Evolutionary conservation across 805 yeast species (phyloP), one percentile per base, ranked within the genome.

Genomic region (Cyberlindnera saturnus): DNA sequence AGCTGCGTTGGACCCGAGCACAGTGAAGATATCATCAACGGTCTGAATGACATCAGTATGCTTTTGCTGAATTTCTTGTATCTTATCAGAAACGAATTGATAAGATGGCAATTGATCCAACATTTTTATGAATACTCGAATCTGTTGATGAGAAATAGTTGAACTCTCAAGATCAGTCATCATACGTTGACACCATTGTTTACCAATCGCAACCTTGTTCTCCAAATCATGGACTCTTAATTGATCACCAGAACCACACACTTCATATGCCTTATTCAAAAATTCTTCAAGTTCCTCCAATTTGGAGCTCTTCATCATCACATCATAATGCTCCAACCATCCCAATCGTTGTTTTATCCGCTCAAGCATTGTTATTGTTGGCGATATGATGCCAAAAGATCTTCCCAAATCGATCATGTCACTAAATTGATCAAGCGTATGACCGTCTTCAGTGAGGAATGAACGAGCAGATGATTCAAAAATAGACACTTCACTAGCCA

Each of bases 401-500:
- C 69, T 66, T 2, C 90, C 91, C 32, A 77, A 59, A 36, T 69
- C 73, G 19, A 81, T 72, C 57, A 82, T 58, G 34, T 75, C 79
- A 32, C 68, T 62, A 39, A 78, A 69, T 20, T 81, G 84, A 14
- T 65, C 67, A 7, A 66, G 41, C 0, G 55, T 34, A 17, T 65
- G 67, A 13, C 45, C 52, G 18, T 57, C 60, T 6, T 56, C 59
- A 3, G 34, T n/a, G 3, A 76, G 52, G 15, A 75, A 61, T 3
- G 58, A 47, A 9, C 72, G 56, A 29, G 77, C 77, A 13, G 73
- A 67, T 23, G 63, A 59, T 44, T 74, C 79, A 57, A 72, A 83
- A 39, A 68, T 67, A 38, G 66, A 67, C 34, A 84, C 69, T 48
- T 77, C 83, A 28, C 53, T 61, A 5, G 73, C 70, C 37, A 79